Percentiles rank a stretch among this genome's conserved stretches.
Evolutionary conservation across 192 early-diverging fungal genomes (phyloP).

Genomic region (Powellomyces hirtus): DNA sequence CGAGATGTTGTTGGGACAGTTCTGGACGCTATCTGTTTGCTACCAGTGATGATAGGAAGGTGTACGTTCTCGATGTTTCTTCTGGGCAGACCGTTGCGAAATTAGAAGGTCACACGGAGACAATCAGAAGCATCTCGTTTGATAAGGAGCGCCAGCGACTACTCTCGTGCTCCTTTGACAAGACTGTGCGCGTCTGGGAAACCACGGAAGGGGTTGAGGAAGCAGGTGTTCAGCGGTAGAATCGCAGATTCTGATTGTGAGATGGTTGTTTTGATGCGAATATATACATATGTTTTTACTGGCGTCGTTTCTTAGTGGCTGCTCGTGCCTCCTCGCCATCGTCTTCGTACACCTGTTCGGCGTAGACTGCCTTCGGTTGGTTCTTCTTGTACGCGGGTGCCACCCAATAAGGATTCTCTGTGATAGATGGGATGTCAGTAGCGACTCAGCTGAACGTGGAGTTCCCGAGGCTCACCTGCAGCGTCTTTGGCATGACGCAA

Average conservation of each 20-base stretch:
- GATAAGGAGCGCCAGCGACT: slow-evolving; percentile 39
- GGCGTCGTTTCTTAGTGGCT: slow-evolving; percentile 46
- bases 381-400: slow-evolving; percentile 74
- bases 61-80: slow-evolving; percentile 52
- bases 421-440: background rate
- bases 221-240: background rate
- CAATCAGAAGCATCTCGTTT: slow-evolving; percentile 53
- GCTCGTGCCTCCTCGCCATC: slow-evolving; percentile 55
- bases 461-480: slow-evolving; percentile 38
- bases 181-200: slow-evolving; percentile 54
- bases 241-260: too few relatives aligned
- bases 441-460: background rate
- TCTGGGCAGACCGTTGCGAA: slow-evolving; percentile 45
- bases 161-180: slow-evolving; percentile 62
- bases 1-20: slow-evolving; percentile 61
- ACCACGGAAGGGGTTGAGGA: slow-evolving; percentile 5
- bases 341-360: slow-evolving; percentile 60
- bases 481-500: slow-evolving; percentile 81
- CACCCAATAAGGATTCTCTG: slow-evolving; percentile 81
- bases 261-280: too few relatives aligned
- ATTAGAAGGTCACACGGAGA: slow-evolving; percentile 55
- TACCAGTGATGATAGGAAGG: slow-evolving; percentile 58
- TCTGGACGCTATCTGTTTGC: slow-evolving; percentile 63
- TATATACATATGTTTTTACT: too few relatives aligned
- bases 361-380: slow-evolving; percentile 71